Conservation (phyloP, 306 rosid genomes). For the Quercus agrifolia region DNA sequence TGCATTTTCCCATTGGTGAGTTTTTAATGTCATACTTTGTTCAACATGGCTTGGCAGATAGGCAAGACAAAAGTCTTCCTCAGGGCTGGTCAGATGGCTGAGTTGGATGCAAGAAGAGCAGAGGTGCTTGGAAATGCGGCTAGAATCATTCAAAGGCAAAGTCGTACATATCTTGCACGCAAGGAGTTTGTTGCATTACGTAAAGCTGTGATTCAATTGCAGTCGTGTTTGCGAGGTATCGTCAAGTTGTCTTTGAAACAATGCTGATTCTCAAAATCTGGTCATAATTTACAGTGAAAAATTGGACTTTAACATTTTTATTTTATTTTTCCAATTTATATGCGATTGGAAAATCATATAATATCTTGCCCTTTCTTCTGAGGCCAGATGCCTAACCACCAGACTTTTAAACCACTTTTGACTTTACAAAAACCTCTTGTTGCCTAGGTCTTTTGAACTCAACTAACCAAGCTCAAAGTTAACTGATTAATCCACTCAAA, state of each 20-base stretch:
- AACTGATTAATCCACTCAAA: too few species aligned
- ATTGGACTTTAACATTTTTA: neutral
- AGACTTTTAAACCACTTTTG: neutral
- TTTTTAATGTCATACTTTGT: conserved; percentile 19
- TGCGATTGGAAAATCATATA: neutral
- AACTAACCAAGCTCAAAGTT: too few species aligned
- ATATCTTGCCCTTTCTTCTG: neutral
- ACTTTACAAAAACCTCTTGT: neutral
- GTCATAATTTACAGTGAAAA: neutral
- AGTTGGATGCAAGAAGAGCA: conserved; percentile 95
- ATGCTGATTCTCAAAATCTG: conserved; percentile 3
- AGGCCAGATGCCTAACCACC: neutral
- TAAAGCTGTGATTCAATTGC: conserved; percentile 80
- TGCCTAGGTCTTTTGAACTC: neutral
- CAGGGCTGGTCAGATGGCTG: conserved; percentile 99
- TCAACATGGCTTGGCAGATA: conserved; percentile 71
- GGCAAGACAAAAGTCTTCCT: conserved; percentile 92
- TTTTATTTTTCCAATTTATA: neutral
- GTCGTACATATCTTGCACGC: conserved; percentile 87
- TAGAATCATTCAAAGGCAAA: conserved; percentile 88
- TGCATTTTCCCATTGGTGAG: conserved; percentile 10
- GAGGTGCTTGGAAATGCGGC: conserved; percentile 98
- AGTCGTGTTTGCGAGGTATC: conserved; percentile 88
- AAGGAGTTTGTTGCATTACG: conserved; percentile 77
- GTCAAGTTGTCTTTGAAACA: conserved; percentile 20